Evolutionary conservation across 2,329 filamentous ascomycete species (phyloP), one percentile per base, ranked within the genome.

Genomic region (Fusarium oligoseptatum): DNA sequence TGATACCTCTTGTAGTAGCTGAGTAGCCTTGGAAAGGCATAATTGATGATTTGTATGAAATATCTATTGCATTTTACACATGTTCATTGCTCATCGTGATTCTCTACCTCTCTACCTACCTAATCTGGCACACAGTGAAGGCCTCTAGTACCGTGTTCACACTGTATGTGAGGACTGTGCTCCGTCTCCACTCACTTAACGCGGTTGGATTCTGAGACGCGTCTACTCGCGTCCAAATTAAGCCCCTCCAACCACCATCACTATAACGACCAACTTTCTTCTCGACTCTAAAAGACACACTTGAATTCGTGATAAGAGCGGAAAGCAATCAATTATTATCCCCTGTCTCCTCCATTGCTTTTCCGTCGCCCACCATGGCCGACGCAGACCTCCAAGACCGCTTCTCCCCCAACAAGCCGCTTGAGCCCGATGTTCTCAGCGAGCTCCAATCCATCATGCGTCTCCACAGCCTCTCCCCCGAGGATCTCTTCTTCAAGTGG

Each of bases 401-500:
- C 70, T 84, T 84, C 78, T 81, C 83, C 14, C 82, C 83, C 45
- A 80, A 82, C 74, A 78, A 80, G 65, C 75, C 89, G 41, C 87
- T 98, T 7, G 90, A 94, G 71, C 86, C 91, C 73, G 96, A 98
- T 82, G 90, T 98, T 67, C 86, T 95, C 74, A 86, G 88, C 63
- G 95, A 98, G 84, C 87, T 99, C 76, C 89, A 93, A 81, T 97
- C 95, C 68, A 97, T 98, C 81, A 89, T 97, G 85, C 92, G 92
- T 64, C 88, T 98, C 70, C 94, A 98, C 84, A 91, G 91, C 57
- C 89, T 98, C 70, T 90, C 92, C 17, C 88, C 92, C 37, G 92
- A 98, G 82, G 97, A 98, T 81, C 88, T 98, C 29, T 98, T 95
- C 84, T 98, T 95, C 90, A 98, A 98, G 88, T 99, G 97, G 97